Base-by-base conservation (phyloP, 2,329 filamentous ascomycete species). In the Penicillium palitans region DNA sequence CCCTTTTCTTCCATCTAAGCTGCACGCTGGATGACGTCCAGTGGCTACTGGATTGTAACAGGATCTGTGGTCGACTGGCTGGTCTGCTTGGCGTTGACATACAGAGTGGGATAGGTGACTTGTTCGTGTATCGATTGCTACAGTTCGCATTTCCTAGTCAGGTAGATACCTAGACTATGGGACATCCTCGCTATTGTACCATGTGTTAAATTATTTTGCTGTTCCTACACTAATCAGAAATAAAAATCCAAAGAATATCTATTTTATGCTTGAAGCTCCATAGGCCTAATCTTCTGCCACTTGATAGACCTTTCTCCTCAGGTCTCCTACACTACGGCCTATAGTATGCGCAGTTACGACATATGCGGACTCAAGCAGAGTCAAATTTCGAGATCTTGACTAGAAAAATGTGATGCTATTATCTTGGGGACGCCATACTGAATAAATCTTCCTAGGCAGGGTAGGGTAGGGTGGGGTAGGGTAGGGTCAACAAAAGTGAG, bases 211-310 rank as follows among this genome's bases (percentile, higher is more conserved):
- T 31, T 33, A 45, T 12, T 41, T 41, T 10, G 17, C 15, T 47
- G 13, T 17, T 47, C 8, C 19, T 21, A 33, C 15, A 9, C 29
- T 33, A 10, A 19, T 24, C 17, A 8, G 19, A 25, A 51, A 33
- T 55, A 35, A 41, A 56, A 24, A 52, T 41, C 27, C 37, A 63
- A 61, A 55, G 15, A 27, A 45, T 62, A 62, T 17, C 13, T 2
- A 13, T 33, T 6, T 33, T 13, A 31, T 31, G 29, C 12, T 12
- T 13, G 10, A 31, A 31, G 31, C 31, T 33, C 12, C 31, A 13
- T 33, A 3, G 31, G 12, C 31, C 13, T 33, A 6, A 33, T 33
- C 12, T 33, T 33, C 31, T 33, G 31, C 12, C 31, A 15, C 5
- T 33, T 33, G 31, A 15, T 33, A 31, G 29, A 15, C 12, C 31